Evolutionary conservation across 495 filamentous ascomycete genomes (phyloP), one percentile per base, ranked within the genome.

Genomic region (Hyaloscypha variabilis): DNA sequence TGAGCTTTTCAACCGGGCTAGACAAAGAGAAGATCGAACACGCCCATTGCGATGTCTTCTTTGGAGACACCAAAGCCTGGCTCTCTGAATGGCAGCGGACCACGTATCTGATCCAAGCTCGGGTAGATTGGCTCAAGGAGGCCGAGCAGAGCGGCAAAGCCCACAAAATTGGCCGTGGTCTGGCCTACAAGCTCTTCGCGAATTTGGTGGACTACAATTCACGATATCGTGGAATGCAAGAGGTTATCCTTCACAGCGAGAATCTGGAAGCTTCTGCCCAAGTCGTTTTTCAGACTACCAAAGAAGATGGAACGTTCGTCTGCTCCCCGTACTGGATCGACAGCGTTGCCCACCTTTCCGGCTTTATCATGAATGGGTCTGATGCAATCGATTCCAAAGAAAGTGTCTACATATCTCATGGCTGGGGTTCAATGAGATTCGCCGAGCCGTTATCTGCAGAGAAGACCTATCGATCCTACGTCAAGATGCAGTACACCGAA

Each of bases 291-390:
- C 83, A 89, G 60, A 81, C 79, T 6, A 77, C 75, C 0, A 76
- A 83, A 19, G 77, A 83, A 14, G 82, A 85, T 60, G 91, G 87
- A 53, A 85, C 81, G 62, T 93, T 86, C 76, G 78, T 83, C 63
- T 86, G 86, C 62, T 84, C 85, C 59, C 90, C 90, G 2, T 90
- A 88, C 75, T 91, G 87, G 82, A 90, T 92, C 53, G 91, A 93
- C 72, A 89, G 86, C 52, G 66, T 84, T 56, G 84, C 82, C 67
- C 86, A 90, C 69, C 80, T 90, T 31, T 88, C 89, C 11, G 91
- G 91, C 21, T 94, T 95, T 75, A 88, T 90, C 66, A 87, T 92
- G 77, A 94, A 94, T 71, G 90, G 85, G 17, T 92, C 87, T 62
- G 90, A 92, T 70, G 83, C 82, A 25, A 83, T 88, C 3, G 88